Evolutionary conservation across 768 basidiomycete species (phyloP), one percentile per base, ranked within the genome.

Genomic region (Mrakia frigida): DNA sequence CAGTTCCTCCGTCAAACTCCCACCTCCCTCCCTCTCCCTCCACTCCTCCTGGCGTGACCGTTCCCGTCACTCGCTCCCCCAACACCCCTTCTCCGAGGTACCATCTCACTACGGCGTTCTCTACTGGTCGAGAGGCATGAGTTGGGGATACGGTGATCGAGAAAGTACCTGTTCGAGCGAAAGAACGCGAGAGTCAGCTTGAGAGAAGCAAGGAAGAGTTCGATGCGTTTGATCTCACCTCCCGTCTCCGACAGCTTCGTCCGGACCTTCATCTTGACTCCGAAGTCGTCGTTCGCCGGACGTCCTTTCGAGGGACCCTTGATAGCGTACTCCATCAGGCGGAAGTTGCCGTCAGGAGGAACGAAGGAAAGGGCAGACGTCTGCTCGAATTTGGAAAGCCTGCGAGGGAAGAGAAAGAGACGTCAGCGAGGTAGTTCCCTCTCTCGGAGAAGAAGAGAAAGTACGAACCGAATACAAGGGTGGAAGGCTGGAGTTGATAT

Each of bases 261-360:
- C 31, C 72, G 76, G 7, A 82, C 78, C 70, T 81, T 82, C 28
- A 84, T 74, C 31, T 65, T 35, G 82, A 72, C 43, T 79, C 82
- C 67, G 79, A 21, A 31, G 52, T 79, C 56, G 23, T 73, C 78
- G n/a, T 78, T 81, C 80, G 39, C 88, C 84, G 28, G 88, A 86
- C 50, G 89, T 80, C 14, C 74, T 28, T 81, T 79, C 81, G 82
- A 33, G 7, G 76, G 84, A 16, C 87, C 85, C 14, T 85, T 82
- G 81, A 89, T 91, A 37, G 91, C 90, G 81, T 97, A 98, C 79
- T 94, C 91, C 81, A 90, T 88, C 28, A 97, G 86, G 11, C 87
- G 87, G 84, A 97, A 98, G 71, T 88, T 88, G 4, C 95, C 94
- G 80, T 98, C 95, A 6, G 95, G 95, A 9, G 95, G 95, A 31